Evolutionary conservation across 345 rosid species (phyloP).

Genomic region (Excoecaria agallocha): DNA sequence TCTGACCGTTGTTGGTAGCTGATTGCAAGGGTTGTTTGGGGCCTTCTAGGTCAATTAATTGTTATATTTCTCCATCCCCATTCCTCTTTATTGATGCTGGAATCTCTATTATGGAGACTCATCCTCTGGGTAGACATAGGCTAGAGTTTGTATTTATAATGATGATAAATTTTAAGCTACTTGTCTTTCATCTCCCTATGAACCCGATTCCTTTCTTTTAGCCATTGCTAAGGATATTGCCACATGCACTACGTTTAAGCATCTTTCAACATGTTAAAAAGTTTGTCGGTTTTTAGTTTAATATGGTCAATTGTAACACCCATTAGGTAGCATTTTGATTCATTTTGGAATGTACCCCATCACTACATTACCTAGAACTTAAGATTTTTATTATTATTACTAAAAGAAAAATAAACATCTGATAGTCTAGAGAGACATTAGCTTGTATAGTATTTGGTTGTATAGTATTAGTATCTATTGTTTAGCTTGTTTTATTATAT

Average conservation of each 20-base stretch:
- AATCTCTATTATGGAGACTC: neutral
- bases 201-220: neutral
- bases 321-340: neutral
- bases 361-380: neutral
- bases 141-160: neutral
- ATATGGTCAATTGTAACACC: neutral
- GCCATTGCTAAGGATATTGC: neutral
- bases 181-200: neutral
- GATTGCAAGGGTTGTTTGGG: neutral
- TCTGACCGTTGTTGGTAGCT: neutral
- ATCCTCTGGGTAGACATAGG: neutral
- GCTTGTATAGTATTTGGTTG: too few species aligned
- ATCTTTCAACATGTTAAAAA: neutral
- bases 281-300: neutral
- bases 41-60: neutral
- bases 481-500: too few species aligned
- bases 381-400: neutral
- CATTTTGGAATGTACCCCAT: neutral
- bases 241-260: neutral
- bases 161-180: neutral
- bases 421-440: too few species aligned
- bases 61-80: neutral
- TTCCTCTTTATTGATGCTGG: neutral
- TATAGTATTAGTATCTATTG: too few species aligned
- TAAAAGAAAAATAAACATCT: neutral